These are phyloP conservation scores for Globisporangium spiculum DNA, from an alignment of 352 stramenopile species.

Conservation along the genomic window DNA sequence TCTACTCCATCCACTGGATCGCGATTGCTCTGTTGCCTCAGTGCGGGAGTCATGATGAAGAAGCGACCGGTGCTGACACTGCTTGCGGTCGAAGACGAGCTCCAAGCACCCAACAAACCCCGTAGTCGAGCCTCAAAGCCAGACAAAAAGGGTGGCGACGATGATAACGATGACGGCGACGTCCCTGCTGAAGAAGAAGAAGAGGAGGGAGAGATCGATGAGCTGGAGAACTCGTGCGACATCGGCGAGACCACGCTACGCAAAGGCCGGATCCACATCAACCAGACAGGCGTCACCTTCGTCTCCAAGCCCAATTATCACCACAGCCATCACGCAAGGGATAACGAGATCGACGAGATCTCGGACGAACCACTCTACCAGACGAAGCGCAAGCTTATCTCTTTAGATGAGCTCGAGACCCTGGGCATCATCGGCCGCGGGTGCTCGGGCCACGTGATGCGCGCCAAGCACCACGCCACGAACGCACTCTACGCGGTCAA, in stretches of 20 bases:
- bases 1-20: background rate
- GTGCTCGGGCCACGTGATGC: conserved; percentile 63
- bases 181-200: conserved; percentile 18
- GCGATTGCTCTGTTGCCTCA: too few relatives aligned
- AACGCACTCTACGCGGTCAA: conserved; percentile 59
- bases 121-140: background rate
- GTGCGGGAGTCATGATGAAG: conserved; percentile 11
- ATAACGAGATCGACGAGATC: conserved; percentile 21
- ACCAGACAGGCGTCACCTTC: conserved; percentile 59
- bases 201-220: conserved; percentile 26
- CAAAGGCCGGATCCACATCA: conserved; percentile 67
- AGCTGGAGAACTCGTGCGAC: conserved; percentile 63
- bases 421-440: conserved; percentile 55
- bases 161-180: conserved; percentile 10
- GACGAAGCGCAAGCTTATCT: conserved; percentile 26
- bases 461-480: conserved; percentile 38
- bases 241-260: conserved; percentile 73
- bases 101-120: conserved; percentile 12
- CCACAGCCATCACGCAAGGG: background rate
- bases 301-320: conserved; percentile 17
- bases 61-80: conserved; percentile 21
- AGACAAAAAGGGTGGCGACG: conserved; percentile 9
- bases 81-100: conserved; percentile 20
- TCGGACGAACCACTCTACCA: conserved; percentile 7
- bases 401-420: conserved; percentile 51